Evolutionary conservation across 192 early-diverging fungal genomes (phyloP), one percentile per base, ranked within the genome.

Genomic region (Chytriomyces sp.): DNA sequence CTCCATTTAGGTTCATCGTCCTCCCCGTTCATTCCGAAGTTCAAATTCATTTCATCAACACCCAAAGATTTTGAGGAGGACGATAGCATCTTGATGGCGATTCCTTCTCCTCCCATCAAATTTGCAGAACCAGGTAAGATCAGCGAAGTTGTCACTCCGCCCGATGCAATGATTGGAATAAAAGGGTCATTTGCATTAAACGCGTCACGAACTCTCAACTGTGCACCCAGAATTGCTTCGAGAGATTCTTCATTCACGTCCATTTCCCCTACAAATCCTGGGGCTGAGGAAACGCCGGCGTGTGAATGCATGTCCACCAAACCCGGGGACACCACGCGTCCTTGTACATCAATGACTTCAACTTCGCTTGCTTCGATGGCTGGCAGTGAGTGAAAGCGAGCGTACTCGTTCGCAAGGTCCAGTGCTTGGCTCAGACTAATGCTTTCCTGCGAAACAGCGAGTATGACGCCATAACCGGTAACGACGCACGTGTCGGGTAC

Each of bases 251-350:
- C 93, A 79, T 93, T 94, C 11, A 80, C 83, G 75, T 94, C 93
- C 7, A 23, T 16, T 1, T 79, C 88, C 0, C 76, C 92, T 0
- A 18, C 50, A 57, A 93, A 79, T 5, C 26, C 67, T 5, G 93
- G 93, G 90, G 89, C 93, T 0, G 87, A 89, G 53, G 78, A 81
- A 2, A 92, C 79, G 7, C 93, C 93, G 13, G 87, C 73, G 80
- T 94, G 93, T 24, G 26, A 64, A 82, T 91, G 83, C 92, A 91
- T 90, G 75, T 93, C 93, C 1, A 94, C 89, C 57, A 94, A 84
- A 50, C 93, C 93, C 10, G 93, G 93, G 9, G 92, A 92, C 16
- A 94, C 80, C 57, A 85, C 83, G 61, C 91, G 88, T 5, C 88
- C 89, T 44, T 88, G 82, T 49, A 90, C 86, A 76, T 94, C 90